These are phyloP conservation scores for Phyllosticta paracitricarpa DNA, from an alignment of 2,329 filamentous ascomycete species.

Conservation along the genomic window DNA sequence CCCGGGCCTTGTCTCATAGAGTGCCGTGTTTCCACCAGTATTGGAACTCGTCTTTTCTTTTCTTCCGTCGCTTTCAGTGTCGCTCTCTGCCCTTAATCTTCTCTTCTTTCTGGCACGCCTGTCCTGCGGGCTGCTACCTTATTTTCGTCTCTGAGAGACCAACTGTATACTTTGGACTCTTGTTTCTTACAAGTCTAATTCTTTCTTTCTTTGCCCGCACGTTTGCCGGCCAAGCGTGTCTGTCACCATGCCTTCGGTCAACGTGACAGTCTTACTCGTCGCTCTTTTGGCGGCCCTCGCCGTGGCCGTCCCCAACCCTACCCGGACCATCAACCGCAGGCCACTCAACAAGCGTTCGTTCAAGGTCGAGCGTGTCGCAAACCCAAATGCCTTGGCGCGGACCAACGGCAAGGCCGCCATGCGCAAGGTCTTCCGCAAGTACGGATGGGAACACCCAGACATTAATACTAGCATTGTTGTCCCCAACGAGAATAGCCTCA, in stretches of 20 bases:
- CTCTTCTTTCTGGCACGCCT: slow-evolving; percentile 2
- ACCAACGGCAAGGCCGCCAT: slow-evolving; percentile 52
- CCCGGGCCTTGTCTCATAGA: not conserved
- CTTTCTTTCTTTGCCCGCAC: slow-evolving; percentile 1
- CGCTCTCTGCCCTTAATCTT: not conserved
- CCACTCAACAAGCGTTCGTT: slow-evolving; percentile 47
- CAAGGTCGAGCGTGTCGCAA: slow-evolving; percentile 49
- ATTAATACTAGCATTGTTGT: slow-evolving; percentile 24
- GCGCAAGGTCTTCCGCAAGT: slow-evolving; percentile 59
- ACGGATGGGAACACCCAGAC: slow-evolving; percentile 34
- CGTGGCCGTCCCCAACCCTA: slow-evolving; percentile 35
- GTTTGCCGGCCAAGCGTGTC: slow-evolving; percentile 8
- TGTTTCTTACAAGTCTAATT: not conserved
- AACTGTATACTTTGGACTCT: not conserved
- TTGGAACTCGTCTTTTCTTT: slow-evolving; percentile 2
- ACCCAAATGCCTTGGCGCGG: slow-evolving; percentile 42
- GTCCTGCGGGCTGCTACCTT: not conserved
- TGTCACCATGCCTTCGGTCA: slow-evolving; percentile 25
- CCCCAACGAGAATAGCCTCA: slow-evolving; percentile 30
- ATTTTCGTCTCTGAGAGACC: slow-evolving; percentile 7
- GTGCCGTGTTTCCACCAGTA: not conserved
- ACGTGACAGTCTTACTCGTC: slow-evolving; percentile 32
- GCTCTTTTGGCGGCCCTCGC: slow-evolving; percentile 39
- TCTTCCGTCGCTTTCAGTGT: not conserved
- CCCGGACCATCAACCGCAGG: slow-evolving; percentile 14